These are phyloP conservation scores for Ulmus americana DNA, from an alignment of 331 rosid species.

Conservation along the genomic window DNA sequence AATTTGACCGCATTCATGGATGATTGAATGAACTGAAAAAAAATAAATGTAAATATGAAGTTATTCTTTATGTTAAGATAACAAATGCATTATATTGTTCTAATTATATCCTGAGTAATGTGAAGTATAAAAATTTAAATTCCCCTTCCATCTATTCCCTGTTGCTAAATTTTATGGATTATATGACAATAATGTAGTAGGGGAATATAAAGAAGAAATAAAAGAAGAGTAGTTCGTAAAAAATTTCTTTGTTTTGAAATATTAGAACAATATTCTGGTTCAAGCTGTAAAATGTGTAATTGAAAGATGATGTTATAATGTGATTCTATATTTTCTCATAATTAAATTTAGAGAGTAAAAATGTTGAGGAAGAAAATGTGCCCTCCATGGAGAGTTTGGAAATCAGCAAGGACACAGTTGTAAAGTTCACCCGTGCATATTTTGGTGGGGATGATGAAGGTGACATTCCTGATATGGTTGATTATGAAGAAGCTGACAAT, in stretches of 20 bases:
- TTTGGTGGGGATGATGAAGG: slow-evolving; percentile 75
- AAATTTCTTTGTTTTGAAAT: background rate
- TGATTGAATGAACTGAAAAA: slow-evolving; percentile 59
- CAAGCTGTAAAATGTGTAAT: background rate
- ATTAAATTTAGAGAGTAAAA: slow-evolving; percentile 40
- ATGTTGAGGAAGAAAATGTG: slow-evolving; percentile 65
- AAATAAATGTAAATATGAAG: no score
- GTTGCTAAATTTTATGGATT: background rate
- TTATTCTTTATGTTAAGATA: no score
- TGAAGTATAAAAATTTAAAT: no score
- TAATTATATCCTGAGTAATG: no score
- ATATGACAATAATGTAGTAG: background rate
- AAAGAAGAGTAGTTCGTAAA: background rate
- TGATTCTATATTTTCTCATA: slow-evolving; percentile 1
- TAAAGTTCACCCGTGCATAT: slow-evolving; percentile 42
- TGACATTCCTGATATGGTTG: slow-evolving; percentile 88
- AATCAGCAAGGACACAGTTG: slow-evolving; percentile 47
- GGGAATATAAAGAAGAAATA: background rate
- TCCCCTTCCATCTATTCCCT: no score
- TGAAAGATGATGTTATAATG: background rate
- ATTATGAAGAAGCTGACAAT: slow-evolving; percentile 68
- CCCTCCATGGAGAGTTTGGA: slow-evolving; percentile 86
- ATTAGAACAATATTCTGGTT: background rate
- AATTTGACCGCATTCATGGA: slow-evolving; percentile 48
- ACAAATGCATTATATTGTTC: no score